A percentile compares a stretch with the other conserved stretches of the same genome.
Evolutionary conservation across 2,329 filamentous ascomycete genomes (phyloP).

Genomic region (Coniochaeta sp.): DNA sequence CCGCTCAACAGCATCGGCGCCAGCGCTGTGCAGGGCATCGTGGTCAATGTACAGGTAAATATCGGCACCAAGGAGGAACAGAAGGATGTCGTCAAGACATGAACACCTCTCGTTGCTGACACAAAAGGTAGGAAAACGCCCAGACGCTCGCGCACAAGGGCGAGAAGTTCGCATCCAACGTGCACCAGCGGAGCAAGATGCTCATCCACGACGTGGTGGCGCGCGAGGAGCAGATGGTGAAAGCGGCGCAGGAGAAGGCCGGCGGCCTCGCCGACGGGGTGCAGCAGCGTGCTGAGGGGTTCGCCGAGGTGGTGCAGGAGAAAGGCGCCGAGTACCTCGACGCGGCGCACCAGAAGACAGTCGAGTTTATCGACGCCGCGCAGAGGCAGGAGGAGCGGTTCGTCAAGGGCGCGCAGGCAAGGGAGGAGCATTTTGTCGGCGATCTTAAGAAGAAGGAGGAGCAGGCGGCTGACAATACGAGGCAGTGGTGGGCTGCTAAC

Average conservation of each 20-base stretch:
- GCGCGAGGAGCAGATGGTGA: not conserved
- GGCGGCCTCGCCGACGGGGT: not conserved
- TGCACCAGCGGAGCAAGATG: not conserved
- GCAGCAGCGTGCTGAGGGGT: not conserved
- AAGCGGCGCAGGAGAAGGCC: not conserved
- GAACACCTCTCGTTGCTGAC: too few relatives aligned
- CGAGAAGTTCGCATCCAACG: not conserved
- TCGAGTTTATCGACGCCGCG: not conserved
- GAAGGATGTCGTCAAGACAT: too few relatives aligned
- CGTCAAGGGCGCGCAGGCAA: not conserved
- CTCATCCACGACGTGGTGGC: not conserved
- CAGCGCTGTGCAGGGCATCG: not conserved
- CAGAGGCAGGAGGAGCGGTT: not conserved
- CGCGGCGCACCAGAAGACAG: not conserved
- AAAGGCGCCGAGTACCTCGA: not conserved
- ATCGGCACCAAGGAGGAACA: not conserved
- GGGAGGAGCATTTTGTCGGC: not conserved
- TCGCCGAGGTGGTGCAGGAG: not conserved
- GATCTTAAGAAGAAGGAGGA: not conserved
- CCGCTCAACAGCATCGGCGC: not conserved
- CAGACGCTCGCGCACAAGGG: not conserved
- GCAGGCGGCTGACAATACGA: not conserved
- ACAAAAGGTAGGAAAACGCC: not conserved
- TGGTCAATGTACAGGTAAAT: not conserved
- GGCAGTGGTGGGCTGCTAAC: not conserved